phyloP scores from a whole-genome alignment of 495 filamentous ascomycete genomes.

The Cairneyella variabilis region DNA sequence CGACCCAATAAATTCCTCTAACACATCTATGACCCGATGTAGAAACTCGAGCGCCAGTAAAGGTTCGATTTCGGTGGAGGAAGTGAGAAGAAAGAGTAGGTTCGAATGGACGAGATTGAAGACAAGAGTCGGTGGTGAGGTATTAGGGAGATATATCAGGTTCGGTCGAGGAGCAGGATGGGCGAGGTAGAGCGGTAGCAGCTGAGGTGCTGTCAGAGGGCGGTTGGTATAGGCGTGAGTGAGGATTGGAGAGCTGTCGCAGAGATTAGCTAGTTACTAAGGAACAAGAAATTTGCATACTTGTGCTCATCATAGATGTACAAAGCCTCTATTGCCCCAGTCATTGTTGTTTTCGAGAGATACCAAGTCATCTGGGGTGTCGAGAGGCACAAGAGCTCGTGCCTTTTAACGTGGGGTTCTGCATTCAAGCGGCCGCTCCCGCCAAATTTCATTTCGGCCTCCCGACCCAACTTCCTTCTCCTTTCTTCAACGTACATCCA shows the following conservation, averaged over 20 bases:
- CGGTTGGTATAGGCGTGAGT: constrained; percentile 60
- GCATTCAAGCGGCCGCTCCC: constrained; percentile 13
- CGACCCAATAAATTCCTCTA: constrained; percentile 94
- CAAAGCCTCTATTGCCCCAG: constrained; percentile 86
- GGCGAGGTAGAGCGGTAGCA: constrained; percentile 84
- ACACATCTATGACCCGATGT: constrained; percentile 84
- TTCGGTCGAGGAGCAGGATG: constrained; percentile 81
- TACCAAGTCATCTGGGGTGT: constrained; percentile 24
- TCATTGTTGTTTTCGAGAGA: constrained; percentile 46
- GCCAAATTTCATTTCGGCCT: background rate
- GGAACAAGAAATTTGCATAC: constrained; percentile 40
- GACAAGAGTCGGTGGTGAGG: constrained; percentile 81
- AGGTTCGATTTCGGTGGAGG: constrained; percentile 80
- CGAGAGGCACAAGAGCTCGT: background rate
- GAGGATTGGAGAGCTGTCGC: constrained; percentile 42
- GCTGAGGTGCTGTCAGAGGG: constrained; percentile 68
- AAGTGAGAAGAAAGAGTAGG: constrained; percentile 80
- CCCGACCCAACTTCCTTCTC: no score
- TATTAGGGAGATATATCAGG: constrained; percentile 76
- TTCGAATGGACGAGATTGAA: constrained; percentile 85
- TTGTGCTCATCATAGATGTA: constrained; percentile 95
- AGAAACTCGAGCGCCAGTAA: constrained; percentile 96
- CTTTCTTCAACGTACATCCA: no score
- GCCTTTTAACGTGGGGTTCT: constrained; percentile 13
- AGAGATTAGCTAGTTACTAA: constrained; percentile 3